Base-by-base conservation (phyloP, 192 early-diverging fungal species). In the Coemansia sp. region DNA sequence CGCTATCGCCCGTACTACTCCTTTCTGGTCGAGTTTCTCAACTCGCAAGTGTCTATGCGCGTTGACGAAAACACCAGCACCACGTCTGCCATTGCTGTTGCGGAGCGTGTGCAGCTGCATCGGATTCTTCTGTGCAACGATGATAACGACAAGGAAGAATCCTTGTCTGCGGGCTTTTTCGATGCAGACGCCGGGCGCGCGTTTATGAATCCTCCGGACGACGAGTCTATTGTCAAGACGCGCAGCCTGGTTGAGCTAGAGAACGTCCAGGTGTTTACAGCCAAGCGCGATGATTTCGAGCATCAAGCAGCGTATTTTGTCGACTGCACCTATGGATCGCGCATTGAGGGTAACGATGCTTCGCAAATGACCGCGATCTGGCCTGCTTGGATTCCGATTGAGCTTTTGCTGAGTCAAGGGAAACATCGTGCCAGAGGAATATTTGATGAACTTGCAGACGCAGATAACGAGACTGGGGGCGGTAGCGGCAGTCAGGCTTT, bases 351-450 rank as follows among this genome's bases (percentile, higher is more conserved):
- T 28, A 48, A 12, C 35, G 71, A 71, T 34, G 67, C 59, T 18
- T 67, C 75, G 4, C 64, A 76, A 67, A 68, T 69, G 3, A 66
- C 67, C n/a, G 43, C 74, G n/a, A 65, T 83, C 22, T 86, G 85
- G 85, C 85, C 85, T 0, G 74, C 78, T 12, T 86, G 85, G 85
- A 75, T 86, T 17, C 85, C 85, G n/a, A 86, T 86, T 20, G 85
- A 86, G 74, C 64, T 86, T 43, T 72, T 86, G 51, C 68, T 86
- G 64, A 74, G 78, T 55, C 75, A 79, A 53, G 66, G 72, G 28
- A 67, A 76, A 62, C 71, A 76, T 37, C 57, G 73, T 33, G 65
- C 66, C 0, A 71, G 79, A 9, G 65, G 79, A 35, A 76, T 82
- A 28, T 82, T 82, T 66, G 79, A 82, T n/a, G 75, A 71, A 43